Evolutionary conservation across 1,139 yeast genomes (phyloP).

Genomic region (Meyerozyma guilliermondii): DNA sequence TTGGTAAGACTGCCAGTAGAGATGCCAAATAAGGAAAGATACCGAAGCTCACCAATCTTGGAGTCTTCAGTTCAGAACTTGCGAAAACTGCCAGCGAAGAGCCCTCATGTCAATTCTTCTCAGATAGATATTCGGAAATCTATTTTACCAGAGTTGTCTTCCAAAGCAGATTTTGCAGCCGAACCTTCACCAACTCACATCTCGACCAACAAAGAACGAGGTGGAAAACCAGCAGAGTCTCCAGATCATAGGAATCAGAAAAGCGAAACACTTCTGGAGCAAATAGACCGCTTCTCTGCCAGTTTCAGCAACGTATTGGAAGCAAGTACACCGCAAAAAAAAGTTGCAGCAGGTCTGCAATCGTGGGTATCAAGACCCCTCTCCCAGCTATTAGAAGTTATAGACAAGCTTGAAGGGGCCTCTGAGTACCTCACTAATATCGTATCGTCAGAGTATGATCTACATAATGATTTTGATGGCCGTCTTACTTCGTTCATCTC

Average conservation of each 20-base stretch:
- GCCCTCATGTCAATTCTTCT: too few relatives aligned
- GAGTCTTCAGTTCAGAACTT: too few relatives aligned
- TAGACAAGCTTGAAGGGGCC: conserved; percentile 36
- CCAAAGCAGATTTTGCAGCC: too few relatives aligned
- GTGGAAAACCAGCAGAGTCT: not conserved
- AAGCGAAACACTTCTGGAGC: not conserved
- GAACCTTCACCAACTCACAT: too few relatives aligned
- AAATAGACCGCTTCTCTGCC: conserved; percentile 6
- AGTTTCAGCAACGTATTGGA: conserved; percentile 11
- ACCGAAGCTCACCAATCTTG: too few relatives aligned
- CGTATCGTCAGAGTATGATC: conserved; percentile 21
- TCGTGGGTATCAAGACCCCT: conserved; percentile 13
- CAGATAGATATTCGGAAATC: too few relatives aligned
- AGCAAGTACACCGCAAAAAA: conserved; percentile 17
- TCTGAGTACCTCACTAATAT: conserved; percentile 25
- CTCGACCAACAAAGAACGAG: not conserved
- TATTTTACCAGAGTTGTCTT: too few relatives aligned
- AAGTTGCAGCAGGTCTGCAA: conserved; percentile 10
- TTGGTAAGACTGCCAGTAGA: too few relatives aligned
- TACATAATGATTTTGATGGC: conserved; percentile 59
- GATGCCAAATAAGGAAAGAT: too few relatives aligned
- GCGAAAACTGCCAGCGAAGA: too few relatives aligned
- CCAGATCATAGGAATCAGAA: not conserved
- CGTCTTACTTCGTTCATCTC: conserved; percentile 57
- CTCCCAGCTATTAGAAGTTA: conserved; percentile 23